phyloP scores from a whole-genome alignment of 306 rosid genomes.

The Quercus rubra region DNA sequence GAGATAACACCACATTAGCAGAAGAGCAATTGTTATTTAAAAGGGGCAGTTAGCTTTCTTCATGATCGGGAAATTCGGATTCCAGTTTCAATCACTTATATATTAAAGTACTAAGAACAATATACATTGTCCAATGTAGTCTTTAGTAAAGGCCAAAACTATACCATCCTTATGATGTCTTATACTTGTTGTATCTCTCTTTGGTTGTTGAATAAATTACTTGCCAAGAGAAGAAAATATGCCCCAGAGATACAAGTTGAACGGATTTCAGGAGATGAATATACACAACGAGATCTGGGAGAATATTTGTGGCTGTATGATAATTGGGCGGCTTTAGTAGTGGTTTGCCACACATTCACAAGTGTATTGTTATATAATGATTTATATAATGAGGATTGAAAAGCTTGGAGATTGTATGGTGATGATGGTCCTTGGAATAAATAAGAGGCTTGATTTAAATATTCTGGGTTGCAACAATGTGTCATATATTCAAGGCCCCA shows the following conservation, averaged over 20 bases:
- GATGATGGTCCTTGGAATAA: too few relatives aligned
- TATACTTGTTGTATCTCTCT: background rate
- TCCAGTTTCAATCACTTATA: background rate
- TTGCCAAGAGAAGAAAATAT: background rate
- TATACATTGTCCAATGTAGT: background rate
- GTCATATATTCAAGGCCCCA: background rate
- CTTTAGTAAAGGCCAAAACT: background rate
- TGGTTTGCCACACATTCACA: too few relatives aligned
- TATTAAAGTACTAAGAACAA: constrained; percentile 27
- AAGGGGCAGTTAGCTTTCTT: constrained; percentile 14
- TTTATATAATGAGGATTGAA: too few relatives aligned
- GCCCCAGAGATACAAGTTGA: background rate
- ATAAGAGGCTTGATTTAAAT: background rate
- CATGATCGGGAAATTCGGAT: background rate
- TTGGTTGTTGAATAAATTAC: background rate
- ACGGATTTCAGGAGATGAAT: background rate
- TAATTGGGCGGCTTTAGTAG: too few relatives aligned
- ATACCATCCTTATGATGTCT: background rate
- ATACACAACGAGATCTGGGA: background rate
- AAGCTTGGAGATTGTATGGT: too few relatives aligned
- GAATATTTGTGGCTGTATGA: too few relatives aligned
- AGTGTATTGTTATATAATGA: too few relatives aligned
- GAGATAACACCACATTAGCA: constrained; percentile 48
- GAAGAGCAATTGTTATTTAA: constrained; percentile 54
- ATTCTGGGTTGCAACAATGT: background rate